phyloP scores from a whole-genome alignment of 2,329 filamentous ascomycete genomes.

The Aspergillus viridinutans region DNA sequence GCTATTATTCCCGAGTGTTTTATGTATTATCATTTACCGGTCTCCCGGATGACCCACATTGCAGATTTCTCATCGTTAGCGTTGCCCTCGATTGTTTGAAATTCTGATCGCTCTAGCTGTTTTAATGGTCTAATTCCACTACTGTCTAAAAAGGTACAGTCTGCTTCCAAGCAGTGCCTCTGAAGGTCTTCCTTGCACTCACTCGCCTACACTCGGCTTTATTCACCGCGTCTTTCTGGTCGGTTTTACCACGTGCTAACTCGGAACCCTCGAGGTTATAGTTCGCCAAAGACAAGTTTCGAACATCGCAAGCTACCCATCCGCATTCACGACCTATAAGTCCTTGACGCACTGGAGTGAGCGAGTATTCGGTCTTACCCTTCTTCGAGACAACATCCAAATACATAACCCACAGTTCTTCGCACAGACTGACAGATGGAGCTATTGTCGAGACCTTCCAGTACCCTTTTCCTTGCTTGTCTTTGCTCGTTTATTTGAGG shows the following conservation, averaged over 20 bases:
- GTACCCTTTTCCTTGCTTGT: background rate
- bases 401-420: background rate
- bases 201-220: background rate
- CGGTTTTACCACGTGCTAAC: background rate
- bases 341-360: background rate
- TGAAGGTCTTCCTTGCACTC: background rate
- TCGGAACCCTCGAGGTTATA: background rate
- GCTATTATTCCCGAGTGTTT: background rate
- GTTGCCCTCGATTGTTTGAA: background rate
- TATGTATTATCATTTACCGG: slow-evolving; percentile 7
- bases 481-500: background rate
- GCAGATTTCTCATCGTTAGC: background rate
- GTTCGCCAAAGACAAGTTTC: background rate
- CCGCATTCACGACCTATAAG: background rate
- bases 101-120: background rate
- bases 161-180: background rate
- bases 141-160: background rate
- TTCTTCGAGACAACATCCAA: background rate
- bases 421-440: background rate
- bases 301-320: background rate
- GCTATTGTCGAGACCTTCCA: background rate
- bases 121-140: background rate
- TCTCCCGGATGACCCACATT: slow-evolving; percentile 5
- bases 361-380: background rate
- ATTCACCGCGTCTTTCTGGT: background rate